These are phyloP conservation scores for Papiliotrema nemorosa DNA, from an alignment of 1,284 basidiomycete species.

Conservation along the genomic window DNA sequence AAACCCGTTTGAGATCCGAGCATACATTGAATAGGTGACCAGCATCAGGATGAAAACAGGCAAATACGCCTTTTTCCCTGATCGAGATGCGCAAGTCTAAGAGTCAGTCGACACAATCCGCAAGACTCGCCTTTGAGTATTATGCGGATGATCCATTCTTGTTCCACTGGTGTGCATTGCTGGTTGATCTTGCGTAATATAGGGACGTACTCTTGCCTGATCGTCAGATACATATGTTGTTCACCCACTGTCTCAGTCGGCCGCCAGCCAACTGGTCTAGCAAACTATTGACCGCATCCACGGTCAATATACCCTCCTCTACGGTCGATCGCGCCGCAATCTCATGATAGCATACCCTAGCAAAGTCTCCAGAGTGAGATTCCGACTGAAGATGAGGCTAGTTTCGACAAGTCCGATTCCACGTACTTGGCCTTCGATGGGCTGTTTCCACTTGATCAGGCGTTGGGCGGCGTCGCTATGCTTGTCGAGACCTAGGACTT, in stretches of 20 bases:
- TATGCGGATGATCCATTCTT: constrained; percentile 87
- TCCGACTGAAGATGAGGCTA: not conserved
- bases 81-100: constrained; percentile 52
- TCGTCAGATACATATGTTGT: constrained; percentile 2
- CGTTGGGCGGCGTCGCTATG: constrained; percentile 74
- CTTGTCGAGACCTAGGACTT: constrained; percentile 73
- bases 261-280: constrained; percentile 63
- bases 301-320: constrained; percentile 65
- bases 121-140: constrained; percentile 67
- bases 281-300: constrained; percentile 74
- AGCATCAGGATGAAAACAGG: constrained; percentile 85
- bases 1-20: constrained; percentile 87
- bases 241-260: constrained; percentile 29
- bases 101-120: not conserved
- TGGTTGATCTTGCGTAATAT: constrained; percentile 74
- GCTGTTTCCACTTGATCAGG: constrained; percentile 85
- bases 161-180: constrained; percentile 72
- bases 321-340: constrained; percentile 79
- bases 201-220: constrained; percentile 68
- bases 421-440: constrained; percentile 47
- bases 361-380: constrained; percentile 68
- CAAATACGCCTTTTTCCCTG: constrained; percentile 75
- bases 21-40: constrained; percentile 88
- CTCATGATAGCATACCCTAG: constrained; percentile 76
- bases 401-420: constrained; percentile 2